phyloP scores from a whole-genome alignment of 164 flowering plant species.

The Magnolia changhungtana region DNA sequence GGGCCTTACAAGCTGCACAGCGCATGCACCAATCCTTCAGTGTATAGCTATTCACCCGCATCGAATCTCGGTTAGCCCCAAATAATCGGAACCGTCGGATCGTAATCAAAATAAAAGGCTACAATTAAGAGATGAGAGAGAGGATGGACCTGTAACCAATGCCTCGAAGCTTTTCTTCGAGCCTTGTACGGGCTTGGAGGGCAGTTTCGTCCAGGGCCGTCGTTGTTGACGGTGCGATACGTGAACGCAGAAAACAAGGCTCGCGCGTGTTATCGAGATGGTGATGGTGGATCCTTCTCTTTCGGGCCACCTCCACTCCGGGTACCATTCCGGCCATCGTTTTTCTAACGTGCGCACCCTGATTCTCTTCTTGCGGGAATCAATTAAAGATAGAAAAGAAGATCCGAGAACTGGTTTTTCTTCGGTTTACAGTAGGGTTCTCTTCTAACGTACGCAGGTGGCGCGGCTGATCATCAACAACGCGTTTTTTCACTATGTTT shows the following conservation, averaged over 20 bases:
- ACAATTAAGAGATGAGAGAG: not conserved
- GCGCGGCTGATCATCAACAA: no score
- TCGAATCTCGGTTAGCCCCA: no score
- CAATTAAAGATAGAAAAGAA: no score
- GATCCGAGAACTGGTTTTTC: no score
- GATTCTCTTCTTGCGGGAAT: not conserved
- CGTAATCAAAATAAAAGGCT: no score
- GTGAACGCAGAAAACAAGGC: conserved; percentile 4
- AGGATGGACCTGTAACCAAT: conserved; percentile 13
- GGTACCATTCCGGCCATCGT: conserved; percentile 40
- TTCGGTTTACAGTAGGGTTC: no score
- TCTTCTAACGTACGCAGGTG: no score
- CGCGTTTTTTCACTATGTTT: no score
- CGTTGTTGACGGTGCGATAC: not conserved
- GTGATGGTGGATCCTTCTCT: conserved; percentile 21
- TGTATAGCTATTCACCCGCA: no score
- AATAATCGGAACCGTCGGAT: no score
- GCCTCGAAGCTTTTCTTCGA: conserved; percentile 33
- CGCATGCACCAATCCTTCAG: no score
- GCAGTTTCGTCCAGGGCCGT: conserved; percentile 31
- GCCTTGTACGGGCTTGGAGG: conserved; percentile 34
- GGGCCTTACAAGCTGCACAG: no score
- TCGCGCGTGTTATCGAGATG: conserved; percentile 14
- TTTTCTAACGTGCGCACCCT: not conserved
- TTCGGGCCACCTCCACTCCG: conserved; percentile 37